phyloP scores from a whole-genome alignment of 139 green algal species.

The Bryopsis sp. region DNA sequence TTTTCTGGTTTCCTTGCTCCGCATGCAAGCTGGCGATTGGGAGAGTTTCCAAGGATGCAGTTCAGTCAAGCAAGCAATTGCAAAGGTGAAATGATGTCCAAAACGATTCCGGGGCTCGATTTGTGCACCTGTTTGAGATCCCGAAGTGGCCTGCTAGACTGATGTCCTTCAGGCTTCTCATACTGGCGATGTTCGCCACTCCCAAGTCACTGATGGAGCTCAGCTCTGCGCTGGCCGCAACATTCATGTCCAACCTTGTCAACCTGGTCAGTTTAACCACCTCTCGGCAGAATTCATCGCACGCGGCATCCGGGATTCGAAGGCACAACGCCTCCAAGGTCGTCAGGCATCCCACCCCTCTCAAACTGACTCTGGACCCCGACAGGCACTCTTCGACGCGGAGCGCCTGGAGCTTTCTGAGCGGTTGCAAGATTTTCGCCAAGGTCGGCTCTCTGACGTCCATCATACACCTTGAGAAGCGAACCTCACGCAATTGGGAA shows the following conservation, averaged over 20 bases:
- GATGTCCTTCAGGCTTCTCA: neutral
- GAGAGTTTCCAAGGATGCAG: too few relatives aligned
- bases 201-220: neutral
- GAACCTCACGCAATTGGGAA: neutral
- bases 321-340: neutral
- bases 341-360: neutral
- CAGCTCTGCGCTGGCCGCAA: neutral
- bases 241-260: conserved; percentile 1
- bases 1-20: too few relatives aligned
- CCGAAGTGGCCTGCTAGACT: conserved; percentile 6
- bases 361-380: neutral
- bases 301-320: neutral
- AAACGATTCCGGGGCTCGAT: neutral
- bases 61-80: too few relatives aligned
- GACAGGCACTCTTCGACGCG: neutral
- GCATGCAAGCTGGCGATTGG: too few relatives aligned
- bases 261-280: neutral
- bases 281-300: neutral
- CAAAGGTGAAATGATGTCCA: too few relatives aligned
- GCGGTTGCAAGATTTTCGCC: neutral
- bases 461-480: neutral
- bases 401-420: neutral
- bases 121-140: neutral
- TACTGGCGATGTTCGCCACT: neutral
- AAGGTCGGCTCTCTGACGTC: conserved; percentile 11